phyloP scores from a whole-genome alignment of 1,284 basidiomycete genomes.

The Malassezia caprae region DNA sequence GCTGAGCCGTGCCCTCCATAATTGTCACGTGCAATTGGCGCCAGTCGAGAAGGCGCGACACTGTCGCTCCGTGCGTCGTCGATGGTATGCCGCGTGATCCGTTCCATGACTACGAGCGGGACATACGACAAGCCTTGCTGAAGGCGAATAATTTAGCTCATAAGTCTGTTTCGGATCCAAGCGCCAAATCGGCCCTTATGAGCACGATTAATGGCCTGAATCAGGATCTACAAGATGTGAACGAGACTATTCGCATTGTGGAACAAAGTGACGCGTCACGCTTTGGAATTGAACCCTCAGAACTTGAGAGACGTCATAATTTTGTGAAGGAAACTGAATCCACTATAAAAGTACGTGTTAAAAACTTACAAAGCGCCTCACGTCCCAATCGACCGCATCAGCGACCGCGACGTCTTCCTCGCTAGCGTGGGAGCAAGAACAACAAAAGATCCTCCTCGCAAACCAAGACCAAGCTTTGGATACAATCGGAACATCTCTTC shows the following conservation, averaged over 20 bases:
- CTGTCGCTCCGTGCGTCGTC: neutral
- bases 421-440: conserved; percentile 44
- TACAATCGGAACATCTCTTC: conserved; percentile 35
- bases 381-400: neutral
- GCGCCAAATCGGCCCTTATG: conserved; percentile 22
- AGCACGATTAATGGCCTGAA: conserved; percentile 32
- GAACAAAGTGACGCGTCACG: conserved; percentile 35
- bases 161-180: conserved; percentile 1
- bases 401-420: neutral
- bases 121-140: conserved; percentile 29
- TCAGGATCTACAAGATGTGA: conserved; percentile 39
- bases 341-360: conserved; percentile 19
- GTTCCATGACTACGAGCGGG: conserved; percentile 41
- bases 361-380: neutral
- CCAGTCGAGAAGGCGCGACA: neutral
- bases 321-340: conserved; percentile 31
- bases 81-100: conserved; percentile 37
- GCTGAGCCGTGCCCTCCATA: neutral
- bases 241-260: conserved; percentile 36
- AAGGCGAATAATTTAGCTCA: neutral
- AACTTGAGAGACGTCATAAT: conserved; percentile 24
- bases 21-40: neutral
- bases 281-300: conserved; percentile 31
- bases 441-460: conserved; percentile 32
- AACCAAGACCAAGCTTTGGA: conserved; percentile 42